Percentiles rank a stretch among this genome's conserved stretches.
Evolutionary conservation across 2,329 filamentous ascomycete species (phyloP).

Genomic region (Cercospora brassicicola): DNA sequence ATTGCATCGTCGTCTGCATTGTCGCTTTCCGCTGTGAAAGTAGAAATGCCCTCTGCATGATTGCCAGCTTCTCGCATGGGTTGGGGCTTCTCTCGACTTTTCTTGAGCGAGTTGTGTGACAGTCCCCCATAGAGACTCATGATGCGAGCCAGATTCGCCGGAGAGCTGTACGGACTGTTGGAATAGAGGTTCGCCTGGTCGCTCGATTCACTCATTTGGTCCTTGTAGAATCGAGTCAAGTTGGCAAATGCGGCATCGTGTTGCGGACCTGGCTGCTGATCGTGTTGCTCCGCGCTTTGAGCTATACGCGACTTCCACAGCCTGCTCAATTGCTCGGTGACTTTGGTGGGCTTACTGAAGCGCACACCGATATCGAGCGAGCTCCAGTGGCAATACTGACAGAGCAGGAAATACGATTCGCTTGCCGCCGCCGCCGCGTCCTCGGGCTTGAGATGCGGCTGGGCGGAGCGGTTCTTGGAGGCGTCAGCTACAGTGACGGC

Average conservation of each 20-base stretch:
- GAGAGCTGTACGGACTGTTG: conserved; percentile 66
- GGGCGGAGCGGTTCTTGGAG: conserved; percentile 30
- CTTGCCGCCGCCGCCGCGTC: conserved; percentile 16
- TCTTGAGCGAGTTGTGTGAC: conserved; percentile 61
- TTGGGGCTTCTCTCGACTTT: conserved; percentile 65
- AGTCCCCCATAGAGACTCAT: conserved; percentile 83
- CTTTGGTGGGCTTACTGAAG: conserved; percentile 81
- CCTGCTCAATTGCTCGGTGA: conserved; percentile 65
- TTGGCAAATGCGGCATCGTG: conserved; percentile 71
- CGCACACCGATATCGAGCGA: conserved; percentile 85
- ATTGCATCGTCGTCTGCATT: conserved; percentile 57
- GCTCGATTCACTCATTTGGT: conserved; percentile 67
- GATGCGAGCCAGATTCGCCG: conserved; percentile 78
- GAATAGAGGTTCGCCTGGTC: conserved; percentile 52
- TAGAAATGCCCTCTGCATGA: conserved; percentile 66
- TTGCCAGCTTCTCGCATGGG: conserved; percentile 78
- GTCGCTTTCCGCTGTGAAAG: conserved; percentile 46
- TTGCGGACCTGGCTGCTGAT: conserved; percentile 47
- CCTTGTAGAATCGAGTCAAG: conserved; percentile 77
- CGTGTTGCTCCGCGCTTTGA: conserved; percentile 45
- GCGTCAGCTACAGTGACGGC: conserved; percentile 70
- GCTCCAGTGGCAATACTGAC: conserved; percentile 90
- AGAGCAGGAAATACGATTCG: conserved; percentile 69
- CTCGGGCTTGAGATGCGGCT: conserved; percentile 22
- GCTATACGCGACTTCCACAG: conserved; percentile 32